Evolutionary conservation across 139 green algal species (phyloP), one percentile per base, ranked within the genome.

Genomic region (Haematococcus sp.): DNA sequence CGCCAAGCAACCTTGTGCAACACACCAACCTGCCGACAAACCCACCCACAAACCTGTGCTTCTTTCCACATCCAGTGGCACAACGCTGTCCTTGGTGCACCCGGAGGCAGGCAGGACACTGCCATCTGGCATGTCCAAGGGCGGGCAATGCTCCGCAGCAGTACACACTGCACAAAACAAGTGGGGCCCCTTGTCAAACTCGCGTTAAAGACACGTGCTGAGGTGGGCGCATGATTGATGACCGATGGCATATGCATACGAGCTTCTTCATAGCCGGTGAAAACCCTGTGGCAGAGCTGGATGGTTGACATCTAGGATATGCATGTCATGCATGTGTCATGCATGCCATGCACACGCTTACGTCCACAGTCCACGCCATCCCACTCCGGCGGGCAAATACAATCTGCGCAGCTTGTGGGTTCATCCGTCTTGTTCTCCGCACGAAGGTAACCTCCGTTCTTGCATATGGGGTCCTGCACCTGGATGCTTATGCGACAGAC

Each of bases 351-450:
- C 15, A 7, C 40, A 61, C 43, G 46, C 83, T 59, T 63, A 90
- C 85, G 35, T 61, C 60, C 74, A 76, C 86, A 91, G 44, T 91
- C 86, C 22, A 78, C 59, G 25, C 86, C 86, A 33, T 33, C 68
- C 86, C 86, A 91, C 33, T 78, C 80, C 0, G 43, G 32, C 11
- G 81, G 81, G 76, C 86, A 91, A 60, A 84, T 78, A 67, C 86
- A 91, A 33, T 81, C 69, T 20, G 49, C 82, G 70, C 86, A 91
- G 43, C 72, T 86, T 31, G 65, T 63, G 19, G 76, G 85, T n/a
- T 70, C 52, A 16, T 54, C 33, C 22, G 79, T 86, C n/a, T 46
- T 25, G 49, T 80, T 81, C 30, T 83, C 69, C 0, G 81, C 82
- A 9, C 83, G 77, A 25, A 91, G 65, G 32, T 81, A 79, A n/a